Conservation (phyloP, 2,329 filamentous ascomycete genomes). For the Epichloe festucae region DNA sequence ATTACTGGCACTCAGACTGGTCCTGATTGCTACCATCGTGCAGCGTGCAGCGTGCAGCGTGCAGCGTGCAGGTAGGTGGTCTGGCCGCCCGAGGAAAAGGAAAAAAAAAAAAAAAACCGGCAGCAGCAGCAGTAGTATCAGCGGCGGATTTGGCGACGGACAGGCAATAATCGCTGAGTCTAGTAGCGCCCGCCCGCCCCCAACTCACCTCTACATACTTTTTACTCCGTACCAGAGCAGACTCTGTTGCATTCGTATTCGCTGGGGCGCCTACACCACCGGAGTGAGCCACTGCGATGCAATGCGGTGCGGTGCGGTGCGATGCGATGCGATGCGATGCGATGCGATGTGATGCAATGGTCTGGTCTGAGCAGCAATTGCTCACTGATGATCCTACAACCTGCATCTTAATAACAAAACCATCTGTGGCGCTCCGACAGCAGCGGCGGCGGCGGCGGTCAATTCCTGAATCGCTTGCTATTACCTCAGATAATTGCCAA, state of each 20-base stretch:
- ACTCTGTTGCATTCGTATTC: background rate
- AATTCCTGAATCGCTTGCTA: background rate
- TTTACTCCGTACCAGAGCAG: background rate
- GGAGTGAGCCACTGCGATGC: background rate
- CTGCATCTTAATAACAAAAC: background rate
- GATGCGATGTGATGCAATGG: background rate
- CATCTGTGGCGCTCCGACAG: conserved; percentile 1
- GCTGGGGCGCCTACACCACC: background rate
- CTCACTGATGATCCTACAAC: background rate
- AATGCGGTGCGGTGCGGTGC: background rate
- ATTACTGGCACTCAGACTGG: background rate
- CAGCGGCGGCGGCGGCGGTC: background rate
- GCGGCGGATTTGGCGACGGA: background rate
- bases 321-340: background rate
- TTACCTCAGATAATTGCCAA: too few relatives aligned
- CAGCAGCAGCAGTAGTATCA: background rate
- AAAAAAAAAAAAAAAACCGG: background rate
- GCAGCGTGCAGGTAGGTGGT: background rate
- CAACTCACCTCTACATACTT: background rate
- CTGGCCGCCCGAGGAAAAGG: background rate
- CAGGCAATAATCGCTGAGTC: background rate
- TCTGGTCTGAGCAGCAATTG: background rate
- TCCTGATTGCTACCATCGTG: too few relatives aligned
- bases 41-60: background rate
- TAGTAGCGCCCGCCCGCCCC: background rate